These are phyloP conservation scores for Ophiocordyceps unilateralis DNA, from an alignment of 2,329 filamentous ascomycete genomes.

Conservation along the genomic window DNA sequence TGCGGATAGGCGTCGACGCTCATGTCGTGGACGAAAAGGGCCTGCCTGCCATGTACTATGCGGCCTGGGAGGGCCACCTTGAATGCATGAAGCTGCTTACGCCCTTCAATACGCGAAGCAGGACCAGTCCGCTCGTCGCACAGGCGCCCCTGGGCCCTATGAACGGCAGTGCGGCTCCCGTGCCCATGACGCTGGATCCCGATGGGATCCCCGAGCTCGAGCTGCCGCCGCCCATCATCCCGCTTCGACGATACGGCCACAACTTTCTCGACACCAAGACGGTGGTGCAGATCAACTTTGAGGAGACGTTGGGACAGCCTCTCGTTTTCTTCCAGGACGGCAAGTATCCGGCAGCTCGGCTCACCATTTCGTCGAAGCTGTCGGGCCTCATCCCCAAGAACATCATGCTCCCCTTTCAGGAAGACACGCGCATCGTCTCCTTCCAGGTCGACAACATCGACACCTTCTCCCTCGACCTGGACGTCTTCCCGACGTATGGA, in stretches of 20 bases:
- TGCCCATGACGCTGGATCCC: constrained; percentile 52
- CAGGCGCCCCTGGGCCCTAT: constrained; percentile 24
- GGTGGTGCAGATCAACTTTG: constrained; percentile 83
- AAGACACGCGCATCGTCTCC: constrained; percentile 82
- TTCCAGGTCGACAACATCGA: constrained; percentile 94
- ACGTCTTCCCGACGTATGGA: constrained; percentile 93
- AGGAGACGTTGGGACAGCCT: constrained; percentile 55
- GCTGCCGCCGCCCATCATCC: constrained; percentile 89
- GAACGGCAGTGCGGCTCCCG: constrained; percentile 31
- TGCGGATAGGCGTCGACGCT: constrained; percentile 63
- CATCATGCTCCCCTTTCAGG: constrained; percentile 85
- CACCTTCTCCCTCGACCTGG: constrained; percentile 87
- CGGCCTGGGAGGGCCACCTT: constrained; percentile 91
- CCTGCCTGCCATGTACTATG: constrained; percentile 92
- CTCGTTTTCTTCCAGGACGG: constrained; percentile 94
- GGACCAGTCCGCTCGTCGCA: constrained; percentile 25
- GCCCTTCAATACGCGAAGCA: constrained; percentile 30
- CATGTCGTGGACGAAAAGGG: constrained; percentile 81
- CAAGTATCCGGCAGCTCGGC: constrained; percentile 84
- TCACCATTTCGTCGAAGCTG: constrained; percentile 92
- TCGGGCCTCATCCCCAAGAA: constrained; percentile 95
- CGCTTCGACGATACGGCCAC: constrained; percentile 83
- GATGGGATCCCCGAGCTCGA: constrained; percentile 88
- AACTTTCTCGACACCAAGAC: constrained; percentile 98
- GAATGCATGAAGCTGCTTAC: constrained; percentile 84